Percentiles rank a stretch among this genome's conserved stretches.
These are phyloP conservation scores for Ustilago crameri DNA, from an alignment of 1,284 basidiomycete genomes.

Conservation along the genomic window DNA sequence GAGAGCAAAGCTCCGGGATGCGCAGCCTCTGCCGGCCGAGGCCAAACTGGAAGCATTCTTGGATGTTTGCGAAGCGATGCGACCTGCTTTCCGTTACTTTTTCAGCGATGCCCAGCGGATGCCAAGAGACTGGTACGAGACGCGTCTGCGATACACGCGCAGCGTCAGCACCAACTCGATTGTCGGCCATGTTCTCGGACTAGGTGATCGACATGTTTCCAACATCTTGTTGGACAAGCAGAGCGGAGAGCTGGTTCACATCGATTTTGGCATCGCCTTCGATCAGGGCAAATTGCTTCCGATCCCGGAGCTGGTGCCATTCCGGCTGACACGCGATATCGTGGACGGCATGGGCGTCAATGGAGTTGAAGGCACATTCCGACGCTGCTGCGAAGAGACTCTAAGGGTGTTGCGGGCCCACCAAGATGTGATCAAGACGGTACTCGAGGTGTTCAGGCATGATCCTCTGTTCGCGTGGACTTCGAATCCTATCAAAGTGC, in stretches of 20 bases:
- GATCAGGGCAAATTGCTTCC: conserved; percentile 86
- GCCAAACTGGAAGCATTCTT: conserved; percentile 70
- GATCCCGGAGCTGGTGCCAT: conserved; percentile 90
- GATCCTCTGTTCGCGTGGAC: conserved; percentile 93
- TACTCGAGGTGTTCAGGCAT: conserved; percentile 95
- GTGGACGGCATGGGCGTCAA: conserved; percentile 92
- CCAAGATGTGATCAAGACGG: conserved; percentile 88
- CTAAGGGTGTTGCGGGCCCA: conserved; percentile 86
- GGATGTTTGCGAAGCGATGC: conserved; percentile 74
- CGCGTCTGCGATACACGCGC: conserved; percentile 87
- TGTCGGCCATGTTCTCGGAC: conserved; percentile 88
- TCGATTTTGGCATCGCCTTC: conserved; percentile 96
- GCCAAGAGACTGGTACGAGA: conserved; percentile 92
- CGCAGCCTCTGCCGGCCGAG: conserved; percentile 25
- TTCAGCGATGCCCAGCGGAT: conserved; percentile 89
- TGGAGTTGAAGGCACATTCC: conserved; percentile 92
- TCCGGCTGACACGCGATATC: conserved; percentile 91
- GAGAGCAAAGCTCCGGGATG: conserved; percentile 35
- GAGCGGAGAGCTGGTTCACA: conserved; percentile 89
- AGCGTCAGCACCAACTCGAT: conserved; percentile 94
- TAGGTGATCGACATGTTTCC: conserved; percentile 90
- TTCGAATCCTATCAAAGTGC: conserved; percentile 54
- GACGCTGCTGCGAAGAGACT: conserved; percentile 93
- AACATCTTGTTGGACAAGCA: conserved; percentile 89
- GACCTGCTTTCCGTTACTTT: conserved; percentile 91